Percentiles rank a stretch among this genome's conserved stretches.
These are phyloP conservation scores for Trichoderma sp. DNA, from an alignment of 2,329 filamentous ascomycete species.

Conservation along the genomic window DNA sequence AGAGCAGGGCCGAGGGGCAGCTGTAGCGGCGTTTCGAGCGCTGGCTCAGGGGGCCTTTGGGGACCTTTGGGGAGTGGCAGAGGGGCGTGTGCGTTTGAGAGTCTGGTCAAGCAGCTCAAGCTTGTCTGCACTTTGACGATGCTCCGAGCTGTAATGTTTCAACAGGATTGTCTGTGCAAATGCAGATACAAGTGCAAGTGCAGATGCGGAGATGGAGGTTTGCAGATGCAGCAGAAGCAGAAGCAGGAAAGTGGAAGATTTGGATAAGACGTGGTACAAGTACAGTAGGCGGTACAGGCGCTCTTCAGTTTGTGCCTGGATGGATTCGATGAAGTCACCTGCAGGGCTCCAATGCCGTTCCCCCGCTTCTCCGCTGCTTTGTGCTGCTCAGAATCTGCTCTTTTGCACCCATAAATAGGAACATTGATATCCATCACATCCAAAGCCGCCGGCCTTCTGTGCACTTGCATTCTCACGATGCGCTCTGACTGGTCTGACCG, in stretches of 20 bases:
- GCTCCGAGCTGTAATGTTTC: neutral
- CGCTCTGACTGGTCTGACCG: constrained; percentile 19
- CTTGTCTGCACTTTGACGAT: neutral
- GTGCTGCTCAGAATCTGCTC: neutral
- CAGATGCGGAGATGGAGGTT: neutral
- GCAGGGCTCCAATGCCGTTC: neutral
- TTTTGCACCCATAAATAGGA: constrained; percentile 12
- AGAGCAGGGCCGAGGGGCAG: constrained; percentile 20
- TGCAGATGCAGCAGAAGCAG: neutral
- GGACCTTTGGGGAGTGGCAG: neutral
- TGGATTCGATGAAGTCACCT: neutral
- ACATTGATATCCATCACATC: constrained; percentile 5
- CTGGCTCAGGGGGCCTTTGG: constrained; percentile 1
- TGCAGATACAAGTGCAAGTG: neutral
- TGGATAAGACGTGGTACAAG: neutral
- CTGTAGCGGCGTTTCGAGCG: constrained; percentile 21
- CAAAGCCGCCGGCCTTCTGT: constrained; percentile 4
- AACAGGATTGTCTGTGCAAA: neutral
- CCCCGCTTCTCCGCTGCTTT: neutral
- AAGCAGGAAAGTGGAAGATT: neutral
- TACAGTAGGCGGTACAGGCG: neutral
- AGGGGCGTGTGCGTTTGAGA: constrained; percentile 16
- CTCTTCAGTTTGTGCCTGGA: neutral
- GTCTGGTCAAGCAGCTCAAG: neutral
- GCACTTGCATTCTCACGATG: neutral